Evolutionary conservation across 805 yeast genomes (phyloP).

Genomic region (Myxozyma sirexii): DNA sequence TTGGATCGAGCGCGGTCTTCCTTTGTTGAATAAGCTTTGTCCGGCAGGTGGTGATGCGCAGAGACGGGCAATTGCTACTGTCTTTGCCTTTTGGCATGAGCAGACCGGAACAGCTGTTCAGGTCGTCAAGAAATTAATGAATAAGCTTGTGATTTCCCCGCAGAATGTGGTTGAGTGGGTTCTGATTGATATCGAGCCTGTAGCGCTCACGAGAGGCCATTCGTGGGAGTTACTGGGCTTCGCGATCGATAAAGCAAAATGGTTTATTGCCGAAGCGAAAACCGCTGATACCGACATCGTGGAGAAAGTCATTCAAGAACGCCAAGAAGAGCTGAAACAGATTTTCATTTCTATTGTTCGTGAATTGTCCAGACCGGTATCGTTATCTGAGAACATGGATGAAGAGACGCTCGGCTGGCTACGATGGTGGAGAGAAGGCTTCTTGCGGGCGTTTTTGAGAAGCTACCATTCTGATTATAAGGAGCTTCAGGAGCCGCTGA

Average conservation of each 20-base stretch:
- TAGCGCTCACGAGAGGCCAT: conserved; percentile 18
- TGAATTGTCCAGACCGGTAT: conserved; percentile 22
- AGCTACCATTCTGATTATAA: conserved; percentile 28
- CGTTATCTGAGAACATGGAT: neutral
- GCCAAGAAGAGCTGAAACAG: conserved; percentile 1
- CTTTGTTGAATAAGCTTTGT: conserved; percentile 43
- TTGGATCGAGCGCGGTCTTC: conserved; percentile 50
- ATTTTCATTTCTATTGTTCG: conserved; percentile 26
- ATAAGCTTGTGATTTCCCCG: conserved; percentile 50
- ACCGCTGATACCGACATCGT: conserved; percentile 47
- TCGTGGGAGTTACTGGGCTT: conserved; percentile 32
- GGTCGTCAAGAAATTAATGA: conserved; percentile 56
- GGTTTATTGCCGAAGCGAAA: conserved; percentile 33
- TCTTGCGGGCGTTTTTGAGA: conserved; percentile 27
- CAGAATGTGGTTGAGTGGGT: conserved; percentile 50
- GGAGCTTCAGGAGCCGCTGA: conserved; percentile 20
- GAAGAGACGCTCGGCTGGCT: conserved; percentile 30
- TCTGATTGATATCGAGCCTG: conserved; percentile 42
- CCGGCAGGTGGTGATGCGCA: conserved; percentile 28
- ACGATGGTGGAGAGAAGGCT: conserved; percentile 34
- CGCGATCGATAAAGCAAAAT: conserved; percentile 30
- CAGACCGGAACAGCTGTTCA: conserved; percentile 67
- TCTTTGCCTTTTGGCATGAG: conserved; percentile 64
- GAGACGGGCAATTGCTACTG: conserved; percentile 55
- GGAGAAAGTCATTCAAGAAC: neutral